A percentile compares a stretch with the other conserved stretches of the same genome.
These are phyloP conservation scores for Vicia villosa DNA, from an alignment of 306 rosid genomes.

Conservation along the genomic window DNA sequence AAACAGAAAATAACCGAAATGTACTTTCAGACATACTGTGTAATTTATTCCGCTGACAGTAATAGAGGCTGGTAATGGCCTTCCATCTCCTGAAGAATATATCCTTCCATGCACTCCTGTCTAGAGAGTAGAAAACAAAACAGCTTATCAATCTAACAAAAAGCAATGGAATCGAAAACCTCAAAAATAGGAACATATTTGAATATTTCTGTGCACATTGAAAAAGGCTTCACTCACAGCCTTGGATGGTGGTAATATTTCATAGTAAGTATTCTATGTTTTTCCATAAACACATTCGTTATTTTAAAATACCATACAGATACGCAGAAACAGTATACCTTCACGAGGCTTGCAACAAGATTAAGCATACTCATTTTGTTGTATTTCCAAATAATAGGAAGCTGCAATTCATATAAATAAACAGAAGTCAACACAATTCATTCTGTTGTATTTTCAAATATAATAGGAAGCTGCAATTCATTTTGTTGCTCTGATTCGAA, in stretches of 20 bases:
- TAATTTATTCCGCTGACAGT: slow-evolving; percentile 71
- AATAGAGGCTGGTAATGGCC: slow-evolving; percentile 70
- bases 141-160: slow-evolving; percentile 25
- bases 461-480: slow-evolving; percentile 68
- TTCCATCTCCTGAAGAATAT: slow-evolving; percentile 76
- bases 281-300: not conserved
- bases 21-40: slow-evolving; percentile 48
- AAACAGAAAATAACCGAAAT: not conserved
- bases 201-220: too few relatives aligned
- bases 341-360: slow-evolving; percentile 75
- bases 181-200: not conserved
- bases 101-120: slow-evolving; percentile 90
- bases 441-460: slow-evolving; percentile 88
- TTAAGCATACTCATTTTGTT: slow-evolving; percentile 93
- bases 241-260: not conserved
- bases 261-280: not conserved
- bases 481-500: slow-evolving; percentile 8
- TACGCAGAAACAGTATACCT: slow-evolving; percentile 56
- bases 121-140: slow-evolving; percentile 51
- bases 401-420: slow-evolving; percentile 60
- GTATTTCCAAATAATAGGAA: slow-evolving; percentile 77
- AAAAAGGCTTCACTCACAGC: not conserved
- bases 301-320: slow-evolving; percentile 9
- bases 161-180: slow-evolving; percentile 17
- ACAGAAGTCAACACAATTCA: slow-evolving; percentile 41